phyloP scores from a whole-genome alignment of 495 filamentous ascomycete genomes.

The Aspergillus kassunensis region DNA sequence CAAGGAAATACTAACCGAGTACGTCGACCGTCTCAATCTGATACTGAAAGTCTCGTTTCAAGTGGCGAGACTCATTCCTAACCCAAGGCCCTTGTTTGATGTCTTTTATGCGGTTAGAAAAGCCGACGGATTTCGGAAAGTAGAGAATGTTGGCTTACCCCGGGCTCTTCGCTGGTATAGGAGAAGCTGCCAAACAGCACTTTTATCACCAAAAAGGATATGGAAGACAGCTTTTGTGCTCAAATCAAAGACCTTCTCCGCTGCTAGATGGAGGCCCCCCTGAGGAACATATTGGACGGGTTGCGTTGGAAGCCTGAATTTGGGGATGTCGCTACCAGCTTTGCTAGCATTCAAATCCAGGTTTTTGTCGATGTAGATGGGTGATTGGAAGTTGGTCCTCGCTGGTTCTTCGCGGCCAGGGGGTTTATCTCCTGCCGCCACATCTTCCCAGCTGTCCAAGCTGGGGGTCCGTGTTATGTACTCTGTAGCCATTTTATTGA shows the following conservation, averaged over 20 bases:
- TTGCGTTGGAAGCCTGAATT: slow-evolving; percentile 79
- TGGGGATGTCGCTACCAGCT: slow-evolving; percentile 50
- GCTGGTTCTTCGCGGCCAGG: slow-evolving; percentile 27
- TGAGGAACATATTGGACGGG: slow-evolving; percentile 79
- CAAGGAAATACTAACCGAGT: slow-evolving; percentile 46
- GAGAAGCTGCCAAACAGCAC: slow-evolving; percentile 85
- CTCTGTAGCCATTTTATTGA: slow-evolving; percentile 67
- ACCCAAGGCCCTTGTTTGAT: slow-evolving; percentile 86
- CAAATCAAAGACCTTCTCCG: slow-evolving; percentile 78
- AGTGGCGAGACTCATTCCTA: slow-evolving; percentile 59
- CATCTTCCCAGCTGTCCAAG: slow-evolving; percentile 91
- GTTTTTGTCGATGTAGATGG: slow-evolving; percentile 60
- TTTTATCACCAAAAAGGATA: slow-evolving; percentile 92
- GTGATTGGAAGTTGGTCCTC: slow-evolving; percentile 52
- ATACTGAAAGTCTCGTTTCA: slow-evolving; percentile 77
- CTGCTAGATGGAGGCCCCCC: slow-evolving; percentile 64
- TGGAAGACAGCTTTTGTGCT: slow-evolving; percentile 93
- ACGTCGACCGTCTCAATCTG: slow-evolving; percentile 64
- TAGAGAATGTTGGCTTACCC: slow-evolving; percentile 32
- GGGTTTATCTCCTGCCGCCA: slow-evolving; percentile 56
- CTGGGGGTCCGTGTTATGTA: slow-evolving; percentile 61
- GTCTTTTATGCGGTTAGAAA: slow-evolving; percentile 32
- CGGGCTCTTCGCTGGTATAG: slow-evolving; percentile 81
- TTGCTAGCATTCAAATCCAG: slow-evolving; percentile 48
- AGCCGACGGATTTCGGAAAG: neutral